Evolutionary conservation across 805 yeast species (phyloP).

Genomic region (Torulaspora maleeae): DNA sequence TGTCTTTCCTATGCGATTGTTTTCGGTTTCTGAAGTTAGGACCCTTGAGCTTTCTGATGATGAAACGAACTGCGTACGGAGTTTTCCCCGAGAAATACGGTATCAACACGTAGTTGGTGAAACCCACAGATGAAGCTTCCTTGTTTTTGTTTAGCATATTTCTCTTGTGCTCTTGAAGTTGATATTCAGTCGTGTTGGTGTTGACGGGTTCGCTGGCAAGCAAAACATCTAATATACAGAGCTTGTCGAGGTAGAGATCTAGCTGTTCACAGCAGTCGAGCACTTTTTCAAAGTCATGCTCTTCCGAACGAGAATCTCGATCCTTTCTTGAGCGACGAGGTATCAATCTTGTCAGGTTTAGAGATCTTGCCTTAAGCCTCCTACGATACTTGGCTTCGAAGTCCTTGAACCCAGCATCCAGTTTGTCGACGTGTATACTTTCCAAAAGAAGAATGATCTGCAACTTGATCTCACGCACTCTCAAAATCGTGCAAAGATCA

Average conservation of each 20-base stretch:
- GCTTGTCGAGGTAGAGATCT: conserved; percentile 47
- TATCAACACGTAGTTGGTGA: conserved; percentile 47
- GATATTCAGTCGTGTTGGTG: conserved; percentile 8
- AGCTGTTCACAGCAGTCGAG: conserved; percentile 34
- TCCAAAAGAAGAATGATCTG: conserved; percentile 50
- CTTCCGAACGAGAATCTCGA: conserved; percentile 16
- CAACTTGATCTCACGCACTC: conserved; percentile 52
- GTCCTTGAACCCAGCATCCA: conserved; percentile 36
- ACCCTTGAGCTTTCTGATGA: conserved; percentile 47
- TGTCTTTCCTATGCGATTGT: conserved; percentile 6
- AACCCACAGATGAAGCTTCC: conserved; percentile 43
- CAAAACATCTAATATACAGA: conserved; percentile 51
- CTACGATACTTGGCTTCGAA: conserved; percentile 26
- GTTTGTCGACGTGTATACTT: conserved; percentile 35
- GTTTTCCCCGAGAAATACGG: conserved; percentile 50
- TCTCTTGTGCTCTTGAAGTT: conserved; percentile 23
- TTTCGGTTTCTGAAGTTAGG: conserved; percentile 37
- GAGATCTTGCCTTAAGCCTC: conserved; percentile 28
- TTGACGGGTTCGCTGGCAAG: conserved; percentile 29
- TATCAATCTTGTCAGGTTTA: conserved; percentile 32
- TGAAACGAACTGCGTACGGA: conserved; percentile 44
- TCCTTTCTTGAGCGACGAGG: conserved; percentile 25
- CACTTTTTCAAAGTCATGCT: conserved; percentile 9
- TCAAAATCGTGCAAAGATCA: conserved; percentile 40
- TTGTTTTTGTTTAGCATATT: conserved; percentile 27